These are phyloP conservation scores for Moesziomyces globuligerus DNA, from an alignment of 1,284 basidiomycete species.

Conservation along the genomic window DNA sequence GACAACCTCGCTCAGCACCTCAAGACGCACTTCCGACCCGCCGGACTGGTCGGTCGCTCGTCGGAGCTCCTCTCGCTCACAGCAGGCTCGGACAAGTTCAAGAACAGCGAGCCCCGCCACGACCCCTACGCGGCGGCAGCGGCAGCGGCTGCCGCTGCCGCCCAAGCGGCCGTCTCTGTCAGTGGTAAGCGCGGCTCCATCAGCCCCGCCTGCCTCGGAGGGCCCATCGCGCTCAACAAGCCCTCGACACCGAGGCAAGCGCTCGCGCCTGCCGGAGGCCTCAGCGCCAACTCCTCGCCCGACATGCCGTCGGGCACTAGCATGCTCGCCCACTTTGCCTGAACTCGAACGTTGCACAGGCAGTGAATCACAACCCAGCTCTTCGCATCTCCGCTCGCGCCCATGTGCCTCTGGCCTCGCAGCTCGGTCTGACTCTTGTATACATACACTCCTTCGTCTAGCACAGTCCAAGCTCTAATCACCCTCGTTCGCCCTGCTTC, in stretches of 20 bases:
- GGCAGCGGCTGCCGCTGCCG: conserved; percentile 47
- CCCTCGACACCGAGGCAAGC: conserved; percentile 29
- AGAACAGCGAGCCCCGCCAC: conserved; percentile 49
- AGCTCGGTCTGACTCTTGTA: too few relatives aligned
- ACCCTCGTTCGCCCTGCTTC: not conserved
- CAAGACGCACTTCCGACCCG: conserved; percentile 64
- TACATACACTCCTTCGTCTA: not conserved
- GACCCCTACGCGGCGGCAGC: conserved; percentile 60
- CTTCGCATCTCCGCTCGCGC: too few relatives aligned
- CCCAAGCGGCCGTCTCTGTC: conserved; percentile 38
- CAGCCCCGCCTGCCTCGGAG: conserved; percentile 36
- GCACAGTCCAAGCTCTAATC: not conserved
- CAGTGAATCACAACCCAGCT: not conserved
- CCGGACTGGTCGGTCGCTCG: conserved; percentile 49
- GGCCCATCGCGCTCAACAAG: conserved; percentile 46
- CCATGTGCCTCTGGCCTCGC: too few relatives aligned
- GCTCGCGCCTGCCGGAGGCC: conserved; percentile 24
- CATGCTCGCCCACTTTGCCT: conserved; percentile 28
- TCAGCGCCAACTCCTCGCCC: conserved; percentile 41
- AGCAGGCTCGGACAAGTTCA: conserved; percentile 31
- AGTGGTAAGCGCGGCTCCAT: conserved; percentile 30
- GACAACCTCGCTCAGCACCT: conserved; percentile 66
- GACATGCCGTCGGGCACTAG: conserved; percentile 13
- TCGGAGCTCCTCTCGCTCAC: conserved; percentile 45
- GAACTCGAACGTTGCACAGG: not conserved